Conservation (phyloP, 2,329 filamentous ascomycete species). For the Simplicillium sp. region DNA sequence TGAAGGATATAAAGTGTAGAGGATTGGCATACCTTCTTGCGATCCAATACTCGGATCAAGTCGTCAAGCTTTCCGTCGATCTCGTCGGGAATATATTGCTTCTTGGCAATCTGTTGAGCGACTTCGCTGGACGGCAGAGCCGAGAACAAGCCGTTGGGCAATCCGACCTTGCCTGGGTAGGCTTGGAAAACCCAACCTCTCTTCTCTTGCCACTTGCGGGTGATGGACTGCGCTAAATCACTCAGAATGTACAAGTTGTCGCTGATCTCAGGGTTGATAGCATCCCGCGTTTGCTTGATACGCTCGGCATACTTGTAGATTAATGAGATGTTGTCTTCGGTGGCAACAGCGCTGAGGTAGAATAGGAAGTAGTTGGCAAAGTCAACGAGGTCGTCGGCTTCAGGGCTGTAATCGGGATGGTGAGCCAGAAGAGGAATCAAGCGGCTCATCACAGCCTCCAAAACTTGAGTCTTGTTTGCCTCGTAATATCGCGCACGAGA, state of each 20-base stretch:
- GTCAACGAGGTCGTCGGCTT: conserved; percentile 61
- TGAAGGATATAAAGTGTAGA: background rate
- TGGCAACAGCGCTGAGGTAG: conserved; percentile 75
- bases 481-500: conserved; percentile 63
- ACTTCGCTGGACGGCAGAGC: conserved; percentile 65
- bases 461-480: conserved; percentile 47
- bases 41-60: conserved; percentile 53
- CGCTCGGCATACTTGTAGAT: conserved; percentile 90
- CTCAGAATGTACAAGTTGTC: conserved; percentile 78
- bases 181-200: conserved; percentile 81
- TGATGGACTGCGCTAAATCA: conserved; percentile 74
- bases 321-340: conserved; percentile 75
- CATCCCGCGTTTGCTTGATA: conserved; percentile 83
- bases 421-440: conserved; percentile 84
- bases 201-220: conserved; percentile 78
- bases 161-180: conserved; percentile 68
- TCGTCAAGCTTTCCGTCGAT: conserved; percentile 69
- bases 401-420: conserved; percentile 75
- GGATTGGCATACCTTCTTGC: conserved; percentile 51
- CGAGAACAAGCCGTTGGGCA: conserved; percentile 72
- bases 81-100: conserved; percentile 71
- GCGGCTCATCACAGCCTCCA: conserved; percentile 75
- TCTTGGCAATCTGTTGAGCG: conserved; percentile 79
- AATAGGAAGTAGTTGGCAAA: conserved; percentile 85
- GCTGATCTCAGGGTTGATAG: conserved; percentile 56